Evolutionary conservation across 306 rosid species (phyloP), one percentile per base, ranked within the genome.

Genomic region (Elaeagnus macrophylla): DNA sequence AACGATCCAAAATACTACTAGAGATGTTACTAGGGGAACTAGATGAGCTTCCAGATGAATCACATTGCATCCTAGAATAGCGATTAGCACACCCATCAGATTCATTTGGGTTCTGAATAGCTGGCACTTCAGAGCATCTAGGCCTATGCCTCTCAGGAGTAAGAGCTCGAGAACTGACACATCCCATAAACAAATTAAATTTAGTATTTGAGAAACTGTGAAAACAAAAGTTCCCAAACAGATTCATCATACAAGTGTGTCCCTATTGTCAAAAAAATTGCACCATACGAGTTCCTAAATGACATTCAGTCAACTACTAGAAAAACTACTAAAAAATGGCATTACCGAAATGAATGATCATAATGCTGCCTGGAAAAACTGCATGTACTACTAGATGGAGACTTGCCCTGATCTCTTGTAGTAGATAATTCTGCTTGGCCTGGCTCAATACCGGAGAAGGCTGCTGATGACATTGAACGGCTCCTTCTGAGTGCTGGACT

Each of bases 401-500:
- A 84, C 67, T 87, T 76, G 61, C 56, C 72, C 64, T 76, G 84
- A 72, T 79, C 83, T 59, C 62, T 73, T 35, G 73, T 48, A 39
- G 75, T 74, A 56, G 74, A 59, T 40, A 58, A 65, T 43, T 68
- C 59, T 19, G 19, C 39, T 62, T 68, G 76, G 37, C 51, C 71
- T 3, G 57, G 66, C 37, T 61, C 82, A 62, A 51, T 64, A 61
- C 73, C 78, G 62, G 67, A 67, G 45, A 73, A 84, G 46, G 94
- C 80, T 60, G 85, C 74, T 37, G 99, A 82, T 37, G 99, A 87
- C 59, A 82, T 46, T 15, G 99, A 91, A 60, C 85, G 81, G 70
- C 96, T 82, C 80, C 95, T 84, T 74, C 83, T 75, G 62, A 91
- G 94, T 41, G 59, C 70, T 55, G 96, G 86, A 59, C 67, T 69